Evolutionary conservation across 192 early-diverging fungal species (phyloP), one percentile per base, ranked within the genome.

Genomic region (Coemansia umbellata): DNA sequence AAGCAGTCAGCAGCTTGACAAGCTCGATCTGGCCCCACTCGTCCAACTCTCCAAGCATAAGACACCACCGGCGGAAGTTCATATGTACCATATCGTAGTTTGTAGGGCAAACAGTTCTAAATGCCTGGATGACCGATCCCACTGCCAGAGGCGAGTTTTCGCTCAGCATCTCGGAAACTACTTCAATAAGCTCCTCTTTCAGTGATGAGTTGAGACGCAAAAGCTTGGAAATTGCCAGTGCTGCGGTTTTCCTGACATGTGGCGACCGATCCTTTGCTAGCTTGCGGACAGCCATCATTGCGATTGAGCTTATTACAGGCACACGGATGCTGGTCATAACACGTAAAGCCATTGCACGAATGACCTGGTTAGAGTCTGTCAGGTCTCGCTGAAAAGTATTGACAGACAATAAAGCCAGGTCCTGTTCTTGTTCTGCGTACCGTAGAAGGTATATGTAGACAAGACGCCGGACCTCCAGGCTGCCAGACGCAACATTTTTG

Each of bases 341-440:
- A 24, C 94, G 81, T 49, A 99, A 71, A 0, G 97, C 92, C 89
- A 97, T 94, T 3, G 91, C 92, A 23, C 97, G 79, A 42, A 99
- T 95, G 31, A 92, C 81, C 37, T 90, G 91, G 75, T 94, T 97
- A 55, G 81, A 78, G 55, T 99, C 97, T 4, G 87, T 81, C 21
- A 98, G 69, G 63, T 99, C 97, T 55, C 90, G 91, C 78, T 99
- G 97, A 58, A 99, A 97, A 0, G 95, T 98, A 61, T 99, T 99
- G 65, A 99, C 87, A 7, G 93, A 92, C 8, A 99, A 64, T 14
- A 99, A 69, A 26, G 93, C 91, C 43, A 99, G 78, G 69, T 99
- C 97, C 35, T 89, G 97, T 60, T 99, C 93, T 71, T 92, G 84
- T 60, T 97, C 93, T 7, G 93, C 93, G 63, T 98, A 99, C 37